phyloP scores from a whole-genome alignment of 2,329 filamentous ascomycete genomes.

The Microdochium trichocladiopsis region DNA sequence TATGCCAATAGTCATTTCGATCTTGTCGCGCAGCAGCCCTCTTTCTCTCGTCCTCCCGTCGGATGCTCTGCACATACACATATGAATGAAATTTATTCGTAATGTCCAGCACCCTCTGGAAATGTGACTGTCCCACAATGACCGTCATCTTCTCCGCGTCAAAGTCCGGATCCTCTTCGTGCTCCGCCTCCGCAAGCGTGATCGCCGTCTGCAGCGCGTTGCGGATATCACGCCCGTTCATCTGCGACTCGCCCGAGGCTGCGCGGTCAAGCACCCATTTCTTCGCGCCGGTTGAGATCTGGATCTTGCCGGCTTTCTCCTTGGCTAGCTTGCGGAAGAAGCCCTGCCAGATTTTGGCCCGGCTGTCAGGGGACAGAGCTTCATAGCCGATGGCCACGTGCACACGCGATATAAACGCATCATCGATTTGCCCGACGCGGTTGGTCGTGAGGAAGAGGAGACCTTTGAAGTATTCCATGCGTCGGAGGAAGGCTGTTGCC shows the following conservation, averaged over 20 bases:
- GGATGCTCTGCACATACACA: conserved; percentile 6
- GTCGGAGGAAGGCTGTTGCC: conserved; percentile 15
- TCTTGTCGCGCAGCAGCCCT: conserved; percentile 1
- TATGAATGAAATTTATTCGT: conserved; percentile 4
- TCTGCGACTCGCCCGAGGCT: background rate
- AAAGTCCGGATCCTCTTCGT: conserved; percentile 21
- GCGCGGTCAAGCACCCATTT: conserved; percentile 4
- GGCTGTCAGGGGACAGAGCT: background rate
- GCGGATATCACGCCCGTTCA: conserved; percentile 33
- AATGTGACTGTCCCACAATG: conserved; percentile 1
- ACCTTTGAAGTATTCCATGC: conserved; percentile 16
- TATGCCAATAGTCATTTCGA: conserved; percentile 1
- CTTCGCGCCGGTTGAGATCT: conserved; percentile 1
- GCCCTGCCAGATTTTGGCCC: conserved; percentile 5
- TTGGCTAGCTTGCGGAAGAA: conserved; percentile 3
- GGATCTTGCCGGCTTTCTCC: conserved; percentile 4
- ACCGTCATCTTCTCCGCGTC: conserved; percentile 2
- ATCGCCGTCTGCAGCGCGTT: conserved; percentile 35
- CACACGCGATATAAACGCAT: conserved; percentile 25
- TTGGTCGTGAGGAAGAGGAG: conserved; percentile 19
- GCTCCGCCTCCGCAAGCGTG: conserved; percentile 33
- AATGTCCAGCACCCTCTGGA: conserved; percentile 1
- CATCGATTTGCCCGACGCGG: conserved; percentile 26
- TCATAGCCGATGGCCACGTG: conserved; percentile 20
- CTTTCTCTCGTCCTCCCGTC: conserved; percentile 6